Percentiles rank a stretch among this genome's conserved stretches.
These are phyloP conservation scores for Dryas integrifolia DNA, from an alignment of 331 rosid species.

Conservation along the genomic window DNA sequence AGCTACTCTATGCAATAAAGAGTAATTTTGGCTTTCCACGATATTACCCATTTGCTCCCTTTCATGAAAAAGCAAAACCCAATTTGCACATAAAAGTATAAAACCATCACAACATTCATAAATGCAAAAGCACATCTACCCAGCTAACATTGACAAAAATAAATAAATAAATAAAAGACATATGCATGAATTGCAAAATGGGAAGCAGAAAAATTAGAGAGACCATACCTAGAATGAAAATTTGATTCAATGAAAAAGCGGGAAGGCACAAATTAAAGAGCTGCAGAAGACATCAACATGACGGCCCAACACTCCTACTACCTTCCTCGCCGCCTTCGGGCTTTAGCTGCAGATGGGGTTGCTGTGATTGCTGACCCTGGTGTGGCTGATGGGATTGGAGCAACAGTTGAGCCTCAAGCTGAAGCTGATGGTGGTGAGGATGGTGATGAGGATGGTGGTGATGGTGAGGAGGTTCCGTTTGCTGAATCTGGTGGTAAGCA, in stretches of 20 bases:
- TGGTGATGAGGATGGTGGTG: slow-evolving; percentile 38
- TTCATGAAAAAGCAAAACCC: slow-evolving; percentile 36
- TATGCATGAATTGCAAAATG: neutral
- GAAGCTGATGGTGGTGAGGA: slow-evolving; percentile 37
- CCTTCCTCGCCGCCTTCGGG: slow-evolving; percentile 55
- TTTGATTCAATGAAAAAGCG: slow-evolving; percentile 32
- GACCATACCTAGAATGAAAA: slow-evolving; percentile 48
- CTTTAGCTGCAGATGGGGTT: slow-evolving; percentile 33
- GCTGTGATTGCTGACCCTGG: slow-evolving; percentile 40
- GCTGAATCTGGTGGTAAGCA: slow-evolving; percentile 51
- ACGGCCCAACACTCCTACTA: slow-evolving; percentile 57
- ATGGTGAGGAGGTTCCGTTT: slow-evolving; percentile 36
- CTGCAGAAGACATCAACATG: slow-evolving; percentile 45
- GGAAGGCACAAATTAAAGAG: slow-evolving; percentile 27
- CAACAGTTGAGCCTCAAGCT: slow-evolving; percentile 61
- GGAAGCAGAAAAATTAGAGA: neutral
- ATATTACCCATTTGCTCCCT: slow-evolving; percentile 24
- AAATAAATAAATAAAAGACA: neutral
- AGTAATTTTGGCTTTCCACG: slow-evolving; percentile 34
- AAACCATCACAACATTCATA: slow-evolving; percentile 38
- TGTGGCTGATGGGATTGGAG: slow-evolving; percentile 55
- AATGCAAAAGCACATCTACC: slow-evolving; percentile 14
- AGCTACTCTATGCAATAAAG: slow-evolving; percentile 34
- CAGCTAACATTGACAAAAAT: neutral
- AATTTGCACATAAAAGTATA: slow-evolving; percentile 1